phyloP scores from a whole-genome alignment of 331 rosid genomes.

The Rhamnella rubrinervis region DNA sequence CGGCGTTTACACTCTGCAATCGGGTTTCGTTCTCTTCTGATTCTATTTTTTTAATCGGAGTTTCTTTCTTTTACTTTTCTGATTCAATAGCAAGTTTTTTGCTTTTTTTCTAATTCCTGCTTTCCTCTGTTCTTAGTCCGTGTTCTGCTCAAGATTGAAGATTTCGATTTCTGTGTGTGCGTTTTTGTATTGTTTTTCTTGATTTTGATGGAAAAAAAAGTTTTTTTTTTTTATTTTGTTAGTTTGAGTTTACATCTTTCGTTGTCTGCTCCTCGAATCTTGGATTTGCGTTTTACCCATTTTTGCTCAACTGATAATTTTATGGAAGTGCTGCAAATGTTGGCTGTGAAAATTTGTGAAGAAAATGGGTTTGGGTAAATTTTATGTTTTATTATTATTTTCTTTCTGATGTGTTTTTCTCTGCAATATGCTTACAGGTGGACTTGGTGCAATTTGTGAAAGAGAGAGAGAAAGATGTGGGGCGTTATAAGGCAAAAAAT shows the following conservation, averaged over 20 bases:
- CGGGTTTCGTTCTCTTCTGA: conserved; percentile 10
- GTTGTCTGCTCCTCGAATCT: not conserved
- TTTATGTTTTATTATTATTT: not conserved
- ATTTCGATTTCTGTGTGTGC: not conserved
- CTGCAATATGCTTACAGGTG: not conserved
- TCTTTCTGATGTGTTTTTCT: not conserved
- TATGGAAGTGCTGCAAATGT: not conserved
- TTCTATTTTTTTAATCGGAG: not conserved
- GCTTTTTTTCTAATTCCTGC: too few species aligned
- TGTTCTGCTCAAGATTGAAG: not conserved
- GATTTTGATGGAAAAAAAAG: too few species aligned
- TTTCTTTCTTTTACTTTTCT: not conserved
- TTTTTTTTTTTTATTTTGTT: not conserved
- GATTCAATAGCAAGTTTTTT: too few species aligned
- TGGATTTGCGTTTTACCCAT: not conserved
- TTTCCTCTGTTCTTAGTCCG: not conserved
- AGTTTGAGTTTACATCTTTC: not conserved
- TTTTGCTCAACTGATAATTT: not conserved
- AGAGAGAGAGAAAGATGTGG: conserved; percentile 36
- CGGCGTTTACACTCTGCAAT: not conserved
- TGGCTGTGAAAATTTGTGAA: not conserved
- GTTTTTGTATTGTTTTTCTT: not conserved
- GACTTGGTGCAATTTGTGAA: not conserved
- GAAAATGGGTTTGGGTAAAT: too few species aligned
- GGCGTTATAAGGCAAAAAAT: conserved; percentile 46